Percentiles rank a stretch among this genome's conserved stretches.
These are phyloP conservation scores for Asparagopsis taxiformis DNA, from an alignment of 31 red algal genomes.

Conservation along the genomic window DNA sequence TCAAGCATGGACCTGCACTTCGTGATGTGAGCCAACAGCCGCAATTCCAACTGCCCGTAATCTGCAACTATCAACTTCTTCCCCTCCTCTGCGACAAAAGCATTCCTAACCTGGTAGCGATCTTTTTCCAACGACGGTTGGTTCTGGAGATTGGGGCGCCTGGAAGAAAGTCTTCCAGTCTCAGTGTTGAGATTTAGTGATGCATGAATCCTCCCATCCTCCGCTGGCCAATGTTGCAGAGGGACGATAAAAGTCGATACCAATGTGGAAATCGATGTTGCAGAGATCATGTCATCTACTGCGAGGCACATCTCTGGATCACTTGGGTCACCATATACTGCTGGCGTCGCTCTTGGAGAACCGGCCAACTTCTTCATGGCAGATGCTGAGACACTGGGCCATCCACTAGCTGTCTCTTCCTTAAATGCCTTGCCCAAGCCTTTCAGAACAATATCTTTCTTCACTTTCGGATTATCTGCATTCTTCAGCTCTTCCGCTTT, in stretches of 20 bases:
- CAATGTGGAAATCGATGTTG: conserved; percentile 71
- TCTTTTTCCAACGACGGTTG: conserved; percentile 97
- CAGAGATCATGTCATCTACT: conserved; percentile 72
- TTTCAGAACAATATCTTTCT: conserved; percentile 41
- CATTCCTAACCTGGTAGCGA: conserved; percentile 80
- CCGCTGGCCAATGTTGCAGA: conserved; percentile 70
- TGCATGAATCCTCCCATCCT: conserved; percentile 82
- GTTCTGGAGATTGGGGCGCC: conserved; percentile 94
- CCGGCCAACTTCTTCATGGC: conserved; percentile 59
- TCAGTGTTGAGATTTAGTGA: conserved; percentile 95
- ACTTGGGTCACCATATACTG: conserved; percentile 22
- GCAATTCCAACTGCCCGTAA: conserved; percentile 91
- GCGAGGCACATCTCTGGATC: conserved; percentile 59
- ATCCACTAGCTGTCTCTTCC: conserved; percentile 48
- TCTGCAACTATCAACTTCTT: conserved; percentile 90
- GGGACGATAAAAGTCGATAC: conserved; percentile 79
- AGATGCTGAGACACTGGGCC: conserved; percentile 74
- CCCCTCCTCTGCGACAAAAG: conserved; percentile 75
- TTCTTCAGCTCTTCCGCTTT: conserved; percentile 32
- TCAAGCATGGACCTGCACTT: conserved; percentile 91
- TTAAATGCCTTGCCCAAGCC: conserved; percentile 36
- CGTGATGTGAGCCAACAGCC: conserved; percentile 88
- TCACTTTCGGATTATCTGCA: too few species aligned
- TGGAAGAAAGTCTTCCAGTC: conserved; percentile 84
- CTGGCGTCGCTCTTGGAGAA: conserved; percentile 20